These are phyloP conservation scores for Paecilomyces dactylethromorphus DNA, from an alignment of 2,329 filamentous ascomycete genomes.

Conservation along the genomic window DNA sequence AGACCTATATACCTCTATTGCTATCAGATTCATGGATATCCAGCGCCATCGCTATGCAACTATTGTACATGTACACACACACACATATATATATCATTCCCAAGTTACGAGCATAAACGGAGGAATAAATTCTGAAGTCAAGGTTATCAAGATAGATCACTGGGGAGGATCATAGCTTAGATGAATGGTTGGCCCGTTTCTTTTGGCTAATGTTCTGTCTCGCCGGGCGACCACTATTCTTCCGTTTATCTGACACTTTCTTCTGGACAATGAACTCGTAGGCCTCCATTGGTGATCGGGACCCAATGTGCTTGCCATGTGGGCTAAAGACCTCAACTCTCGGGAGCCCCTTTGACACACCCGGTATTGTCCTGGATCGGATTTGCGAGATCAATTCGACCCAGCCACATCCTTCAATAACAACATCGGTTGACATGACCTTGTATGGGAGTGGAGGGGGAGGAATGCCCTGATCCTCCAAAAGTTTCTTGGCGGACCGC, in stretches of 20 bases:
- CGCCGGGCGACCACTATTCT: slow-evolving; percentile 11
- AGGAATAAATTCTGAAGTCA: background rate
- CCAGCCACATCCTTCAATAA: slow-evolving; percentile 92
- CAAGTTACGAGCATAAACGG: background rate
- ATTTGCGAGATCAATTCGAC: slow-evolving; percentile 82
- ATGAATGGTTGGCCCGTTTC: slow-evolving; percentile 13
- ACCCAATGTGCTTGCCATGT: slow-evolving; percentile 69
- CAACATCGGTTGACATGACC: slow-evolving; percentile 72
- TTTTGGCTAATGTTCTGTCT: slow-evolving; percentile 17
- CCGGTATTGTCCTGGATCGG: slow-evolving; percentile 44
- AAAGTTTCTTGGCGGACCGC: slow-evolving; percentile 60
- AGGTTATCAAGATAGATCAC: slow-evolving; percentile 9
- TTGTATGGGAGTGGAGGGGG: slow-evolving; percentile 60
- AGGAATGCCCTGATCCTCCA: slow-evolving; percentile 55
- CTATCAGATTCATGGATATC: background rate
- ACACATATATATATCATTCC: background rate
- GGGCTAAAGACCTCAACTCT: slow-evolving; percentile 80
- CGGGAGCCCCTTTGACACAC: slow-evolving; percentile 49
- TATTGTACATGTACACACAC: background rate
- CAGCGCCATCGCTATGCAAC: background rate
- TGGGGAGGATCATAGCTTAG: slow-evolving; percentile 7
- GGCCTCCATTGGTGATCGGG: slow-evolving; percentile 24
- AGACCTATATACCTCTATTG: background rate
- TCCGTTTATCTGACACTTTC: slow-evolving; percentile 22
- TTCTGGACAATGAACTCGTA: slow-evolving; percentile 28